Conservation (phyloP, 192 early-diverging fungal genomes). For the Bifiguratus adelaidae region DNA sequence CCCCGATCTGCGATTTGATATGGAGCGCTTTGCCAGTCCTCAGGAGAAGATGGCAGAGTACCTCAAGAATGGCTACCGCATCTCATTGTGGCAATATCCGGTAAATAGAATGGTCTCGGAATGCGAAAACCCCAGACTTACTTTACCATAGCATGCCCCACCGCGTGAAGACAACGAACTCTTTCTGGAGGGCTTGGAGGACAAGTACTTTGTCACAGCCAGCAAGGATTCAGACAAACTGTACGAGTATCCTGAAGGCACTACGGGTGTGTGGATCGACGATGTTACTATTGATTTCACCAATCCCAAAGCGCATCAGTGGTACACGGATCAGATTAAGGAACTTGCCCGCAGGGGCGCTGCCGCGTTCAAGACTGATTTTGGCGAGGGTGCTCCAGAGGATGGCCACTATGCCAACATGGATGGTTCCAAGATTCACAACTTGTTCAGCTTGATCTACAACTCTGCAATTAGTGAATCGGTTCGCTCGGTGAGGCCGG, state of each 20-base stretch:
- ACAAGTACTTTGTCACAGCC: conserved; percentile 3
- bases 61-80: conserved; percentile 1
- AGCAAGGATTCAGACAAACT: neutral
- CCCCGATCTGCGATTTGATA: conserved; percentile 6
- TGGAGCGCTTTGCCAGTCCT: conserved; percentile 2
- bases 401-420: no score
- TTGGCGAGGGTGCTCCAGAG: conserved; percentile 6
- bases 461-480: no score
- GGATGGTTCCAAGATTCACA: no score
- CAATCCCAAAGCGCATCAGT: conserved; percentile 7
- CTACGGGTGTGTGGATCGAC: conserved; percentile 6
- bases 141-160: no score
- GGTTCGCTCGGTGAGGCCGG: no score
- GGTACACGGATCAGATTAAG: conserved; percentile 4
- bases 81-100: conserved; percentile 5
- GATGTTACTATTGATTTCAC: conserved; percentile 8
- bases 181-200: conserved; percentile 2
- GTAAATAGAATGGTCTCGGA: neutral
- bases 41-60: neutral
- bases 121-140: no score
- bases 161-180: conserved; percentile 1
- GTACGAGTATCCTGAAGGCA: conserved; percentile 1
- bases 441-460: no score
- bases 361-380: conserved; percentile 8
- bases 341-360: conserved; percentile 3